Evolutionary conservation across 2,329 filamentous ascomycete genomes (phyloP), one percentile per base, ranked within the genome.

Genomic region (Onygenales sp.): DNA sequence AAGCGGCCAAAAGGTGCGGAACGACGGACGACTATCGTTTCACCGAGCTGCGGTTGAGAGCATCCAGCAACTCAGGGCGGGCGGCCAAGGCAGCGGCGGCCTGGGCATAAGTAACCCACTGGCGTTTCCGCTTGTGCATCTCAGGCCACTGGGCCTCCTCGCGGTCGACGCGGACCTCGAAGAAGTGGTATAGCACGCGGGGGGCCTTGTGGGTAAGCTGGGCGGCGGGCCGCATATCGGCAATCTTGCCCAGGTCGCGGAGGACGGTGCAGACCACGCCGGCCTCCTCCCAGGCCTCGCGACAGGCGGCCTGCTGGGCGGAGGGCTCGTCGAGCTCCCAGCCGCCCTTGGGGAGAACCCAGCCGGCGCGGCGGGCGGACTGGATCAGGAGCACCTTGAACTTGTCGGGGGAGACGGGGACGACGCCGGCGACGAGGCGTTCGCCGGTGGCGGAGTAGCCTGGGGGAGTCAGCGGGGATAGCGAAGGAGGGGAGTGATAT

Each of bases 201-300:
- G 88, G 89, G 6, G 89, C 79, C 49, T 76, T 68, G n/a, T 71
- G 64, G 32, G 76, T 77, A 58, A 81, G 66, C 58, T 80, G 71
- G 21, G 72, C 68, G 31, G 74, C 67, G 47, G 74, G 80, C 54
- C 90, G 83, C 68, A 84, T 87, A 72, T 98, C 93, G 52, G 84
- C 76, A 62, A 98, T 95, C 59, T 86, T 80, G 59, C 91, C 91
- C 50, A 98, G 80, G 69, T 95, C 89, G 68, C 85, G 86, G 63
- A 86, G 84, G 69, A 96, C 85, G 55, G 82, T 85, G 71, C 92
- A 87, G 63, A 87, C 78, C 65, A 97, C 94, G 64, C 93, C 93
- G 43, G 91, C 93, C 75, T 97, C 93, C 75, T 97, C 93, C 93
- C 93, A 97, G 57, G 93, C 93, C 72, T 98, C 93, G 61, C 93